These are phyloP conservation scores for Tuber microsphaerosporum DNA, from an alignment of 495 filamentous ascomycete species.

Conservation along the genomic window DNA sequence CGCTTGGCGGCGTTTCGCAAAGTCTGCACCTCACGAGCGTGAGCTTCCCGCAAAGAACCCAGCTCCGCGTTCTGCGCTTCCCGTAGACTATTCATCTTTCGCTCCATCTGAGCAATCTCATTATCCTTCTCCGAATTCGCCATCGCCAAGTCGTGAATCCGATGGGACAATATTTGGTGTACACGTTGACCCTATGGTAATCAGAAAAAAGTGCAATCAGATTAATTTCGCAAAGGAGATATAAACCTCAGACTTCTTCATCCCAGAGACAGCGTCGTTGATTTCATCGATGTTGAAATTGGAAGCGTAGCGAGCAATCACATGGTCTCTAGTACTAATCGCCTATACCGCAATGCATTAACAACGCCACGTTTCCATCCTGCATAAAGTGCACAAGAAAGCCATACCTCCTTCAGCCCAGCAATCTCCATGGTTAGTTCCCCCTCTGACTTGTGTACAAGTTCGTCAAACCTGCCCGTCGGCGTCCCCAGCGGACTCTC, in stretches of 20 bases:
- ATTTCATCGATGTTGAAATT: constrained; percentile 11
- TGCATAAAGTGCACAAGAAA: background rate
- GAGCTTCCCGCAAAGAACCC: constrained; percentile 14
- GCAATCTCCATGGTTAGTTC: constrained; percentile 13
- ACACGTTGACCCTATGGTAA: constrained; percentile 11
- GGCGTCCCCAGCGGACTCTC: constrained; percentile 15
- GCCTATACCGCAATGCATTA: background rate
- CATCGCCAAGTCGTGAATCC: constrained; percentile 6
- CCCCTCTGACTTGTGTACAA: constrained; percentile 2
- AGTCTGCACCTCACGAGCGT: constrained; percentile 17
- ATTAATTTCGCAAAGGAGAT: background rate
- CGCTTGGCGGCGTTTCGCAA: constrained; percentile 12
- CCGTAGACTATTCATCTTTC: constrained; percentile 7
- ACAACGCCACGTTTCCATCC: background rate
- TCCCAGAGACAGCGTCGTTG: background rate
- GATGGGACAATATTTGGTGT: constrained; percentile 12
- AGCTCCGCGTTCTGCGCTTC: constrained; percentile 6
- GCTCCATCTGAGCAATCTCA: constrained; percentile 5
- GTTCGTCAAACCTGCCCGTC: background rate
- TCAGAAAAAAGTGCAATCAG: background rate
- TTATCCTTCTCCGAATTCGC: constrained; percentile 5
- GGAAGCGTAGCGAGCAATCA: constrained; percentile 14
- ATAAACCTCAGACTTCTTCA: constrained; percentile 13
- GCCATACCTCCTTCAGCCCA: constrained; percentile 16
- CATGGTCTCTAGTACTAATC: constrained; percentile 8